Evolutionary conservation across 2,329 filamentous ascomycete species (phyloP).

Genomic region (Hypoxylon sp.): DNA sequence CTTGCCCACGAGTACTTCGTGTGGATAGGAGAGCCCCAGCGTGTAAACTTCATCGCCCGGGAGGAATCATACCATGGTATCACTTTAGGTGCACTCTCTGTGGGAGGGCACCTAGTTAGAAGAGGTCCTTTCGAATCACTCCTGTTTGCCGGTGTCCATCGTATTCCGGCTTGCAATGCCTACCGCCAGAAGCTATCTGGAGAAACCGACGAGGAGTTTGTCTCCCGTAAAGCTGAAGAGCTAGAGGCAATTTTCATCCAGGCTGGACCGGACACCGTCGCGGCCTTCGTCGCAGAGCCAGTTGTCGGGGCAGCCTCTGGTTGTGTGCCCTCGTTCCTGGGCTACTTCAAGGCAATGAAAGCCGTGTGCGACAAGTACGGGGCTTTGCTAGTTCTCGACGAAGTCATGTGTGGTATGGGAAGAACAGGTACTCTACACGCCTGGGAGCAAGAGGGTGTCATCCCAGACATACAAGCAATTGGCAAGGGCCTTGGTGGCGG

Average conservation of each 20-base stretch:
- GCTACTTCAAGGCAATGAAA: slow-evolving; percentile 74
- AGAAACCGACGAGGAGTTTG: slow-evolving; percentile 67
- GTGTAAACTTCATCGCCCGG: slow-evolving; percentile 72
- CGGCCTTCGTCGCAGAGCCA: slow-evolving; percentile 75
- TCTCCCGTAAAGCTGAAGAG: slow-evolving; percentile 68
- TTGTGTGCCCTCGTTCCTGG: slow-evolving; percentile 69
- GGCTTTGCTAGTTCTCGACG: slow-evolving; percentile 75
- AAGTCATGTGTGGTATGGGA: slow-evolving; percentile 69
- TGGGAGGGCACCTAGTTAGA: slow-evolving; percentile 70
- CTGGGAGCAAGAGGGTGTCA: slow-evolving; percentile 63
- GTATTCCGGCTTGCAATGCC: slow-evolving; percentile 72
- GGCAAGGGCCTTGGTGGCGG: slow-evolving; percentile 73
- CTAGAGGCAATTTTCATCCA: slow-evolving; percentile 71
- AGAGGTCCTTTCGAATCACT: slow-evolving; percentile 69
- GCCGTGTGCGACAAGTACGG: slow-evolving; percentile 73
- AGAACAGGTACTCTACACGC: slow-evolving; percentile 64
- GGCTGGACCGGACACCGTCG: slow-evolving; percentile 71
- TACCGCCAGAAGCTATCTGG: slow-evolving; percentile 66
- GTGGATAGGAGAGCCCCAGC: slow-evolving; percentile 63
- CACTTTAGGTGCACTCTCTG: slow-evolving; percentile 71
- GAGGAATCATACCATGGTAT: slow-evolving; percentile 77
- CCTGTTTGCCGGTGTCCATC: slow-evolving; percentile 64
- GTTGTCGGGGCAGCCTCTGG: slow-evolving; percentile 74
- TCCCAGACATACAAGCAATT: slow-evolving; percentile 71
- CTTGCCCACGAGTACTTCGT: slow-evolving; percentile 74